Evolutionary conservation across 2,329 filamentous ascomycete species (phyloP).

Genomic region (Arthroderma uncinatum): DNA sequence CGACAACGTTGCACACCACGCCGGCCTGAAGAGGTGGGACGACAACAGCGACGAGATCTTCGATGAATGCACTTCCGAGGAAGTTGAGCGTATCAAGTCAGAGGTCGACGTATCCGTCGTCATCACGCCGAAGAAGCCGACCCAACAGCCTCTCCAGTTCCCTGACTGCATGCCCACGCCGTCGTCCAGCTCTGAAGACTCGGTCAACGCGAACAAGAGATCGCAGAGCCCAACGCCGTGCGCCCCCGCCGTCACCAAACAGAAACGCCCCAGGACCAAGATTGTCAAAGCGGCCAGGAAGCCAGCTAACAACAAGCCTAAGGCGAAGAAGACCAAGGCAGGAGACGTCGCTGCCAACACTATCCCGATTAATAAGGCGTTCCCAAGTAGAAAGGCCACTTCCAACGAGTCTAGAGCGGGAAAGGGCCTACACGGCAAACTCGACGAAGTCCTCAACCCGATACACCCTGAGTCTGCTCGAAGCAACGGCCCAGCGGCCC

Average conservation of each 20-base stretch:
- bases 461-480: constrained; percentile 2
- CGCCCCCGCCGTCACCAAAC: background rate
- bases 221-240: background rate
- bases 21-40: constrained; percentile 50
- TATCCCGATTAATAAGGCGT: constrained; percentile 7
- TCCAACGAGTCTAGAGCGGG: background rate
- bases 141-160: constrained; percentile 26
- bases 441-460: background rate
- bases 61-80: constrained; percentile 35
- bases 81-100: constrained; percentile 34
- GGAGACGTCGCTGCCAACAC: constrained; percentile 2
- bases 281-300: background rate
- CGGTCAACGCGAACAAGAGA: background rate
- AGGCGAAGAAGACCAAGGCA: background rate
- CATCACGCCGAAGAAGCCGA: constrained; percentile 27
- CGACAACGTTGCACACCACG: constrained; percentile 71
- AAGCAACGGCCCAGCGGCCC: background rate
- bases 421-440: background rate
- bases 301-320: constrained; percentile 9
- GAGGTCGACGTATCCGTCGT: constrained; percentile 30
- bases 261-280: background rate
- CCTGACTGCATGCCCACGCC: constrained; percentile 11
- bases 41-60: constrained; percentile 35
- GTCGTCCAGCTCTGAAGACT: constrained; percentile 3
- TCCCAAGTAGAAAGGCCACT: constrained; percentile 10